phyloP scores from a whole-genome alignment of 257 asterid genomes.

The Solanum peruvianum region DNA sequence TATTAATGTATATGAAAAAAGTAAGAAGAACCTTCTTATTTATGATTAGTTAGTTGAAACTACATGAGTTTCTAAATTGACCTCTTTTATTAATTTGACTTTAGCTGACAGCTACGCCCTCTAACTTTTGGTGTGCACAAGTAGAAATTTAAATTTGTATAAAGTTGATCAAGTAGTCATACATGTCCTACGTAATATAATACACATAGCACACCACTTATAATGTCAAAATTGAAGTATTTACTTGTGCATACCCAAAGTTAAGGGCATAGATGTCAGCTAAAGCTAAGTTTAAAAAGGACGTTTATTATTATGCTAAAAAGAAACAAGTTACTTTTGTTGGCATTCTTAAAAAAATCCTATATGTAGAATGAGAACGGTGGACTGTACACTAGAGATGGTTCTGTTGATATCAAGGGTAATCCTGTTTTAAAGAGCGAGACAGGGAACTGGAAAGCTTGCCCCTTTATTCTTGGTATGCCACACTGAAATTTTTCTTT shows the following conservation, averaged over 20 bases:
- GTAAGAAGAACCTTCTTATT: neutral
- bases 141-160: too few relatives aligned
- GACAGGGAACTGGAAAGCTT: conserved; percentile 96
- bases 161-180: too few relatives aligned
- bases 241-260: too few relatives aligned
- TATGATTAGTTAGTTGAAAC: neutral
- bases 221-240: too few relatives aligned
- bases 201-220: too few relatives aligned
- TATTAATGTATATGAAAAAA: neutral
- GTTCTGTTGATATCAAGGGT: conserved; percentile 88
- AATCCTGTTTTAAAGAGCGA: conserved; percentile 71
- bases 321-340: neutral
- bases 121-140: too few relatives aligned
- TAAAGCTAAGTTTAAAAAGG: too few relatives aligned
- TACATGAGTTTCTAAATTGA: neutral
- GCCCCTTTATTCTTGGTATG: conserved; percentile 88
- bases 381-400: conserved; percentile 66
- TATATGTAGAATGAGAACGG: conserved; percentile 32
- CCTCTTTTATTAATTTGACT: neutral
- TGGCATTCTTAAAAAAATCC: neutral
- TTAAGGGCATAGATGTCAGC: too few relatives aligned
- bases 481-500: neutral
- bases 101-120: too few relatives aligned
- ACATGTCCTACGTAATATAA: too few relatives aligned
- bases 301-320: too few relatives aligned